Base-by-base conservation (phyloP, 306 rosid genomes). In the Malus fusca region DNA sequence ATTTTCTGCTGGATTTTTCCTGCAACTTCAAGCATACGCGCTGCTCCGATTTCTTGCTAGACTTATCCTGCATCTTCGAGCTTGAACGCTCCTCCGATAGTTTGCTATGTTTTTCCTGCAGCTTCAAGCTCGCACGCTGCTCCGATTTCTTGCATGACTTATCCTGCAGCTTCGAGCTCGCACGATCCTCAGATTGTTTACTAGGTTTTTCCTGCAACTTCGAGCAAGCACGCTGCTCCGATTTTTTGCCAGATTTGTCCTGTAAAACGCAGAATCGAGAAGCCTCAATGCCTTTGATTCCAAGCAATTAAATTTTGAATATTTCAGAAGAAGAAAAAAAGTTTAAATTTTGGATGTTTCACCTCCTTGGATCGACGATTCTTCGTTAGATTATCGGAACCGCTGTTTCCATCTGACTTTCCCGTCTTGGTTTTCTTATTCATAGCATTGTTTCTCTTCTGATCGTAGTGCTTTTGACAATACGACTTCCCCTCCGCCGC, bases 401-500 rank as follows among this genome's bases (percentile, higher is more conserved):
- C 22, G 25, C 23, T 64, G 68, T 31, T 31, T 31, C 44, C 44
- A 10, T 31, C 3, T 72, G 70, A 76, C 5, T 2, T 66, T 33
- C 46, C 66, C 35, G 12, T 72, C 73, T 60, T 68, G 59, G 3
- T 26, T 67, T 48, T 66, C 77, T n/a, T 72, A 52, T 30, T 70
- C 66, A 14, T 26, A 61, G 21, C 35, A 61, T 61, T 62, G 4
- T 76, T 48, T 48, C 21, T 48, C 0, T 14, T 48, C 1, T 15
- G 21, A 5, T 15, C 21, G 3, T 51, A 64, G 76, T 84, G 87
- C 77, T 77, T 80, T 30, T 76, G 77, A 69, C 85, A 82, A 65
- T 69, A 82, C 0, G 66, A 59, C 59, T 75, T 80, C 66, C 85
- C 90, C 52, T 22, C 40, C 75, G 37, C 59, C 26, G 65, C 72